phyloP scores from a whole-genome alignment of 2,329 filamentous ascomycete genomes.

The Pseudocercospora fuligena region DNA sequence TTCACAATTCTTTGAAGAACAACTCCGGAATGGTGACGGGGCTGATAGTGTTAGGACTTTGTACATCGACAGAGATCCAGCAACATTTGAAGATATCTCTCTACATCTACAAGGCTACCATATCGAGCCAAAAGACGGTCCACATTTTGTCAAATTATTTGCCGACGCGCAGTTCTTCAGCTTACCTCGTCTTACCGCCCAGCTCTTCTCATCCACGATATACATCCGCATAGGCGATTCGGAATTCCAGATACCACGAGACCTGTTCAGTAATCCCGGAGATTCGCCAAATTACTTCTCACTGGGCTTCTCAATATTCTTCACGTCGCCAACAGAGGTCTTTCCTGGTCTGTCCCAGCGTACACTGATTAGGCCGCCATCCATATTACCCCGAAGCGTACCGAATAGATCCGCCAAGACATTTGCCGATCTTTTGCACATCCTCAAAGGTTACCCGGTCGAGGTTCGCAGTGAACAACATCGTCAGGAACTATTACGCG shows the following conservation, averaged over 20 bases:
- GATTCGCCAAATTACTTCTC: constrained; percentile 97
- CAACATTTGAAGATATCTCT: constrained; percentile 86
- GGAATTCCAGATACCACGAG: constrained; percentile 87
- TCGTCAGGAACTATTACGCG: constrained; percentile 75
- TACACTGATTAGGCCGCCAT: constrained; percentile 81
- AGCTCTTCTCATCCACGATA: constrained; percentile 88
- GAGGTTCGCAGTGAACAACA: constrained; percentile 77
- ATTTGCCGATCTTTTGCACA: constrained; percentile 79
- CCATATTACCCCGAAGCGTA: constrained; percentile 80
- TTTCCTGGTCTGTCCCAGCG: constrained; percentile 84
- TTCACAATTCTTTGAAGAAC: constrained; percentile 88
- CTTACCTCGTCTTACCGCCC: constrained; percentile 83
- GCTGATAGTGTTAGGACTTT: constrained; percentile 72
- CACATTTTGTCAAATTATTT: constrained; percentile 89
- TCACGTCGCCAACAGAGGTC: constrained; percentile 75
- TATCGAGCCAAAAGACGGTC: constrained; percentile 77
- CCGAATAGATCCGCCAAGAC: constrained; percentile 80
- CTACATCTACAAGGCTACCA: constrained; percentile 92
- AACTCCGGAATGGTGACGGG: constrained; percentile 69
- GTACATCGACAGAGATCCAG: constrained; percentile 92
- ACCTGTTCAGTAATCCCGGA: constrained; percentile 81
- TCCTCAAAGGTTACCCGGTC: constrained; percentile 83
- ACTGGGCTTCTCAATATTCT: constrained; percentile 86
- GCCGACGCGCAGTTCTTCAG: constrained; percentile 96
- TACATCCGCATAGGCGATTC: constrained; percentile 87